phyloP scores from a whole-genome alignment of 768 basidiomycete genomes.

The Candolleomyces efflorescens region DNA sequence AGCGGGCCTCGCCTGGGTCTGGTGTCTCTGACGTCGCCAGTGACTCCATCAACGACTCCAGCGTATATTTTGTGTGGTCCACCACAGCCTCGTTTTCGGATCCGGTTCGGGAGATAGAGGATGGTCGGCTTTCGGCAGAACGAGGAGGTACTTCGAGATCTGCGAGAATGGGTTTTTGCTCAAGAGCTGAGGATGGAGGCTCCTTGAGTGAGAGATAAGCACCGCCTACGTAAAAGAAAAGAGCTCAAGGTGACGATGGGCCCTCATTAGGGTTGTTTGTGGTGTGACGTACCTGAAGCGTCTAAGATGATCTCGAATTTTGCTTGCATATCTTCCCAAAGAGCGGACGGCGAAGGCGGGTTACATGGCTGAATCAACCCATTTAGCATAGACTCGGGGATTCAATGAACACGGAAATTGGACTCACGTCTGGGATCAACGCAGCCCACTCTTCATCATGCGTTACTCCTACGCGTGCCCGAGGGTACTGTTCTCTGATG shows the following conservation, averaged over 20 bases:
- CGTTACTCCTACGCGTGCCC: constrained; percentile 5
- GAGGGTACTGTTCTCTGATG: not conserved
- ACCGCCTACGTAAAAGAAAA: too few relatives aligned
- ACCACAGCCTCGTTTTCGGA: not conserved
- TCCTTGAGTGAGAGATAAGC: constrained; percentile 1
- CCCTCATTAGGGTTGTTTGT: not conserved
- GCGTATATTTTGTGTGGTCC: constrained; percentile 15
- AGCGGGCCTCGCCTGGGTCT: constrained; percentile 57
- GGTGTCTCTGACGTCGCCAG: constrained; percentile 60
- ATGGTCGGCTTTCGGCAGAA: too few relatives aligned
- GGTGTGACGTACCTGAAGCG: constrained; percentile 4
- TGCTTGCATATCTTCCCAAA: constrained; percentile 1
- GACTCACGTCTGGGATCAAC: constrained; percentile 4
- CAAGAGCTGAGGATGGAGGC: not conserved
- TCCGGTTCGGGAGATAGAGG: not conserved
- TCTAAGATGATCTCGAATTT: constrained; percentile 5
- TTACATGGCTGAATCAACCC: not conserved
- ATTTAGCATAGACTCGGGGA: not conserved
- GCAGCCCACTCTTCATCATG: constrained; percentile 11
- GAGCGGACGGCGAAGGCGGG: not conserved
- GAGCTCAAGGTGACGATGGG: not conserved
- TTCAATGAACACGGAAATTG: not conserved
- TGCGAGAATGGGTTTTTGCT: not conserved
- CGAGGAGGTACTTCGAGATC: not conserved
- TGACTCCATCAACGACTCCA: constrained; percentile 39